Evolutionary conservation across 2,329 filamentous ascomycete genomes (phyloP), one percentile per base, ranked within the genome.

Genomic region (Colletotrichum agaves): DNA sequence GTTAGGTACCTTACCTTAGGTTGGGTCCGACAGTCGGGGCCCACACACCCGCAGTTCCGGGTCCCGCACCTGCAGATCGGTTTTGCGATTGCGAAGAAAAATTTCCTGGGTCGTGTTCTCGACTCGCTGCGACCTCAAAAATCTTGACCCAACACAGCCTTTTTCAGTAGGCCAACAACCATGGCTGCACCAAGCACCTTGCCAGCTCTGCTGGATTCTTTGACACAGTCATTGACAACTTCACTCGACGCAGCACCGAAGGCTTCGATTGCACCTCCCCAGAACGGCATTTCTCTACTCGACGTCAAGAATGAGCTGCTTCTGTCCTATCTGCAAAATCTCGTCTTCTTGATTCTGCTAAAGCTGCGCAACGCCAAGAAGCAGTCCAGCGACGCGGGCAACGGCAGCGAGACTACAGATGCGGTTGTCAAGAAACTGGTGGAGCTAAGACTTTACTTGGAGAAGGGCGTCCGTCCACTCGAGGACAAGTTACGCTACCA

Each of bases 251-350:
- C 90, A 5, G 85, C 90, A 0, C 88, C 91, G 0, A 87, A 87
- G 55, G 77, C 89, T 17, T 77, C 84, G n/a, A 87, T 97, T 67
- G 82, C 91, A 55, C 88, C 92, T n/a, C 91, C 92, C 1, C 85
- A 90, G 71, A 90, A 97, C 74, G 95, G 96, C 75, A 96, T 99
- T 66, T 98, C 96, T 0, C 88, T 99, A 1, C 90, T 99, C 74
- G 94, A 98, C 76, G 90, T 93, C 71, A 99, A 99, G 82, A 98
- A 97, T 80, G 96, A 99, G 77, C 86, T 99, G n/a, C 89, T 99
- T 17, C 89, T 99, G 43, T 95, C 95, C 4, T 99, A 99, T 79
- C 85, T 99, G 0, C 95, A 99, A 75, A 97, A 97, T 74, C 88
- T 98, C 4, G 93, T 96, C 49, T 97, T 97, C 73, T 83, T 97